These are phyloP conservation scores for Lagenidium giganteum DNA, from an alignment of 352 stramenopile genomes.

Conservation along the genomic window DNA sequence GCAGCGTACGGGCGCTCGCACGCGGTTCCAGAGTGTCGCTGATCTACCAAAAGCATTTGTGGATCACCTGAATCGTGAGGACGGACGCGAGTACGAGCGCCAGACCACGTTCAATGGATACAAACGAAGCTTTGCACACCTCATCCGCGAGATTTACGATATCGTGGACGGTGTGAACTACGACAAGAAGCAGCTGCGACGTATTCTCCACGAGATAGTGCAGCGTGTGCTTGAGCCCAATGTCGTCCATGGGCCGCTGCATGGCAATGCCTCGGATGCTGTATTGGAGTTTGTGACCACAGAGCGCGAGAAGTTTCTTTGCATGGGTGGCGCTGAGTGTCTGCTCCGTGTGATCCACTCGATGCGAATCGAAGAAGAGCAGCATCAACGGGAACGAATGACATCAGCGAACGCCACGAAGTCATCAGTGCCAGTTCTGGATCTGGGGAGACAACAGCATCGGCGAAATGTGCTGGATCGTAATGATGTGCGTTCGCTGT, in stretches of 20 bases:
- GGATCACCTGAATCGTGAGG: slow-evolving; percentile 33
- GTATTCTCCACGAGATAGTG: slow-evolving; percentile 65
- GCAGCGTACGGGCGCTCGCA: slow-evolving; percentile 25
- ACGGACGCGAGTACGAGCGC: slow-evolving; percentile 40
- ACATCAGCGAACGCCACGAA: slow-evolving; percentile 13
- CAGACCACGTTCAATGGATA: slow-evolving; percentile 38
- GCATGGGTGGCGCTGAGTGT: slow-evolving; percentile 67
- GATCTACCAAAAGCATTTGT: slow-evolving; percentile 48
- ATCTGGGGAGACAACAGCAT: too few relatives aligned
- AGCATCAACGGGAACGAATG: slow-evolving; percentile 2
- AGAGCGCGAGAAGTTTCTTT: slow-evolving; percentile 67
- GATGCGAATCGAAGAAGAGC: slow-evolving; percentile 51
- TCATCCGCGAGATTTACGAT: slow-evolving; percentile 71
- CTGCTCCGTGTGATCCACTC: slow-evolving; percentile 67
- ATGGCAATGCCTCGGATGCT: slow-evolving; percentile 10
- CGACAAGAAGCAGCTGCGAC: slow-evolving; percentile 50
- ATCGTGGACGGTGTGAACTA: slow-evolving; percentile 35
- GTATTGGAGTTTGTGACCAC: slow-evolving; percentile 29
- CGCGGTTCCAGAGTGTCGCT: slow-evolving; percentile 41
- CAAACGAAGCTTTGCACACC: slow-evolving; percentile 35
- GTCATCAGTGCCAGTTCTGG: too few relatives aligned
- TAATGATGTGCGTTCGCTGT: slow-evolving; percentile 53
- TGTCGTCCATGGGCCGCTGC: slow-evolving; percentile 28
- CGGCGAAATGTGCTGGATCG: slow-evolving; percentile 22
- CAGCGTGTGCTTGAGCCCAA: slow-evolving; percentile 66